phyloP scores from a whole-genome alignment of 2,329 filamentous ascomycete genomes.

The Plenodomus biglobosus region DNA sequence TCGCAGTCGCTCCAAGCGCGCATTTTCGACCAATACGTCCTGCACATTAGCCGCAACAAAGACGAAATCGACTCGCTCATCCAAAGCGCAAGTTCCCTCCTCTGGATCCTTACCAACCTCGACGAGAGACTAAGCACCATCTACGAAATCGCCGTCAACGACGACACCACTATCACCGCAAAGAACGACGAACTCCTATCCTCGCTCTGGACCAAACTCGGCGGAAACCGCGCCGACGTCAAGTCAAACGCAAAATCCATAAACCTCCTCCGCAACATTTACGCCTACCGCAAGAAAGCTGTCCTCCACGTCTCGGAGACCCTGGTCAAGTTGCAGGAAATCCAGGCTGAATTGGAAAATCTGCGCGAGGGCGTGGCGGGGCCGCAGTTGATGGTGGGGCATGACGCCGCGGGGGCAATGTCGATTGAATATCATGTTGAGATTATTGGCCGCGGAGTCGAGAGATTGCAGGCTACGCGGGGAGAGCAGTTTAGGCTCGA shows the following conservation, averaged over 20 bases:
- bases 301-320: constrained; percentile 69
- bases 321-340: constrained; percentile 71
- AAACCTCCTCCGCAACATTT: constrained; percentile 65
- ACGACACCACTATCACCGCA: constrained; percentile 60
- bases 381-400: constrained; percentile 61
- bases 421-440: constrained; percentile 75
- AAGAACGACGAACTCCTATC: constrained; percentile 68
- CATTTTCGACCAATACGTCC: constrained; percentile 72
- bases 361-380: constrained; percentile 69
- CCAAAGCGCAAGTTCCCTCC: constrained; percentile 67
- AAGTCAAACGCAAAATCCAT: constrained; percentile 66
- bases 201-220: constrained; percentile 72
- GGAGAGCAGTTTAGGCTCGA: constrained; percentile 61
- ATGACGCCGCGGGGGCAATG: constrained; percentile 47
- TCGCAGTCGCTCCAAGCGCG: constrained; percentile 46
- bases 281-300: constrained; percentile 64
- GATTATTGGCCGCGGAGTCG: constrained; percentile 70
- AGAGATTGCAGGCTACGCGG: constrained; percentile 67
- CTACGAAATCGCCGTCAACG: constrained; percentile 66
- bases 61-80: constrained; percentile 70
- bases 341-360: constrained; percentile 70
- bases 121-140: constrained; percentile 72
- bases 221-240: constrained; percentile 64
- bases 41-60: constrained; percentile 69
- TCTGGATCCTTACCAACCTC: constrained; percentile 65